phyloP scores from a whole-genome alignment of 139 green algal species.

The Picochlorum sp. region DNA sequence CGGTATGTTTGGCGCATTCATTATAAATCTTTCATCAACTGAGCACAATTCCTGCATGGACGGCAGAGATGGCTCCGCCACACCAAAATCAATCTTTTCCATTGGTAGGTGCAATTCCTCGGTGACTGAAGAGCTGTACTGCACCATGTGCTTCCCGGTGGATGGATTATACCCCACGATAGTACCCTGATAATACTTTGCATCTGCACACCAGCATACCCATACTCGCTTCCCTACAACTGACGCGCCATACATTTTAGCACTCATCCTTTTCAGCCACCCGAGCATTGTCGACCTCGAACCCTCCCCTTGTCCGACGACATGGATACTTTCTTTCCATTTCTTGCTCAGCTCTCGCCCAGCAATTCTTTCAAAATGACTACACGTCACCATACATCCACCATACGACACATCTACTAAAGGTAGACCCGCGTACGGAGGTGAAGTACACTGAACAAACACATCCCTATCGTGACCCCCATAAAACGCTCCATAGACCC shows the following conservation, averaged over 20 bases:
- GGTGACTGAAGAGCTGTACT: conserved; percentile 9
- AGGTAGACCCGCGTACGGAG: conserved; percentile 11
- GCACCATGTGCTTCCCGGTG: conserved; percentile 19
- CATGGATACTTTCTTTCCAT: conserved; percentile 34
- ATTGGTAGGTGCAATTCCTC: conserved; percentile 25
- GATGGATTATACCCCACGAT: conserved; percentile 15
- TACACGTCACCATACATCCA: conserved; percentile 28
- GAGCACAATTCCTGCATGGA: too few species aligned
- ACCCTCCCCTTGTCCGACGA: conserved; percentile 16
- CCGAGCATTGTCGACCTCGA: conserved; percentile 13
- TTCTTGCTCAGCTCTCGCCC: conserved; percentile 29
- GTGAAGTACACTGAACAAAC: conserved; percentile 10
- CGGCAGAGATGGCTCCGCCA: conserved; percentile 2
- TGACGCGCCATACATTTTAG: not conserved
- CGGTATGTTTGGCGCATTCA: too few species aligned
- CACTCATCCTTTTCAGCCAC: conserved; percentile 17
- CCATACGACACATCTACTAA: conserved; percentile 13
- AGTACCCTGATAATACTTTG: conserved; percentile 14
- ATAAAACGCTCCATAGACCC: conserved; percentile 15
- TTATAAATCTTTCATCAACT: too few species aligned
- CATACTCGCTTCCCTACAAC: conserved; percentile 12
- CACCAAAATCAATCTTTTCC: conserved; percentile 17
- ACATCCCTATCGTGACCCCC: conserved; percentile 25
- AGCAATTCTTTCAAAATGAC: conserved; percentile 20
- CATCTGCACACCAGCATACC: conserved; percentile 23